Evolutionary conservation across 1,139 yeast species (phyloP).

Genomic region (Geotrichum restrictum): DNA sequence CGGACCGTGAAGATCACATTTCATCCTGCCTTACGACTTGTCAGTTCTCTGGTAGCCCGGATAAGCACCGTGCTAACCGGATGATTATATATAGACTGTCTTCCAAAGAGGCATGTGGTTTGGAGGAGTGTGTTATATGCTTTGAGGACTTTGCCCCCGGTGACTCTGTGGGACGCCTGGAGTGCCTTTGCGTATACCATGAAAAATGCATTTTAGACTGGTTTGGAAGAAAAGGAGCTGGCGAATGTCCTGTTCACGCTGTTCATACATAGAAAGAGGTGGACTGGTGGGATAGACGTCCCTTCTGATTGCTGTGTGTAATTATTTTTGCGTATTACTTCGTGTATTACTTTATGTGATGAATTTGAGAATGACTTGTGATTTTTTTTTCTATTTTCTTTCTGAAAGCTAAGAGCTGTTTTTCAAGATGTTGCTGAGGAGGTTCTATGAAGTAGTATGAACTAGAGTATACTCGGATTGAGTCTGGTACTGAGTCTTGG

Average conservation of each 20-base stretch:
- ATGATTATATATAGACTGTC: slow-evolving; percentile 83
- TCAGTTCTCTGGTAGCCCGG: slow-evolving; percentile 63
- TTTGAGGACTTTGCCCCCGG: slow-evolving; percentile 83
- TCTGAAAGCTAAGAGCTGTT: too few relatives aligned
- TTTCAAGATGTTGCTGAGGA: too few relatives aligned
- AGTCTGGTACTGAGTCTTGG: too few relatives aligned
- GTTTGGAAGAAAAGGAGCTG: slow-evolving; percentile 80
- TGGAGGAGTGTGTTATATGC: slow-evolving; percentile 83
- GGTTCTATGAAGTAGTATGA: too few relatives aligned
- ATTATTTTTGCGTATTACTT: too few relatives aligned
- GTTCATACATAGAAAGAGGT: slow-evolving; percentile 35
- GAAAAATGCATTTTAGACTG: slow-evolving; percentile 84
- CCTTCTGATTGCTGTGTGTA: too few relatives aligned
- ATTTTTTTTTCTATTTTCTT: too few relatives aligned
- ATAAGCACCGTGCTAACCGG: slow-evolving; percentile 54
- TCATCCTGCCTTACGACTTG: slow-evolving; percentile 61
- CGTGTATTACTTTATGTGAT: too few relatives aligned
- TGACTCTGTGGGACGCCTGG: slow-evolving; percentile 84
- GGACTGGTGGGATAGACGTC: too few relatives aligned
- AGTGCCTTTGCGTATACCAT: slow-evolving; percentile 92
- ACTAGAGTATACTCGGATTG: too few relatives aligned
- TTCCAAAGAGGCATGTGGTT: slow-evolving; percentile 33
- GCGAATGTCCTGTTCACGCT: slow-evolving; percentile 82
- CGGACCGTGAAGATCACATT: slow-evolving; percentile 62
- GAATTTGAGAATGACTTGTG: too few relatives aligned